phyloP scores from a whole-genome alignment of 2,329 filamentous ascomycete genomes.

The Decorospora gaudefroyi region DNA sequence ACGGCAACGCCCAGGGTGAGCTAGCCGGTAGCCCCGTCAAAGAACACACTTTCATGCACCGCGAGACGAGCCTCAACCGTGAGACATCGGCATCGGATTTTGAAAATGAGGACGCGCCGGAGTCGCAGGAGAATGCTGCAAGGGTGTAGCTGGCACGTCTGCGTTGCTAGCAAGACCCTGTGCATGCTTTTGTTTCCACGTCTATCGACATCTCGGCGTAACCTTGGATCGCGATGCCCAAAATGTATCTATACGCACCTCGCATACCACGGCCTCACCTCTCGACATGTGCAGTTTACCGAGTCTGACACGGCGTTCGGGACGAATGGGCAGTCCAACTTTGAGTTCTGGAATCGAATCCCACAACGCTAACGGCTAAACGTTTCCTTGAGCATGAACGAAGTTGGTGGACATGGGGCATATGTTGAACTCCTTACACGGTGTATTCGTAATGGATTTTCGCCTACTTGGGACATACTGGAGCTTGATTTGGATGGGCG shows the following conservation, averaged over 20 bases:
- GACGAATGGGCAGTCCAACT: conserved; percentile 7
- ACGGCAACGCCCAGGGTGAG: conserved; percentile 46
- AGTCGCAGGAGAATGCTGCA: conserved; percentile 19
- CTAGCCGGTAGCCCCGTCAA: conserved; percentile 78
- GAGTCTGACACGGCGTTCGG: conserved; percentile 25
- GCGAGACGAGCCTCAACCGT: conserved; percentile 75
- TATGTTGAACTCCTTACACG: conserved; percentile 28
- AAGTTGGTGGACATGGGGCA: neutral
- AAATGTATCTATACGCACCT: conserved; percentile 26
- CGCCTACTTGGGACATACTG: neutral
- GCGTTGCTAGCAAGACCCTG: conserved; percentile 4
- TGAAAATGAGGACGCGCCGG: conserved; percentile 41
- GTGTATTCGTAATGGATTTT: conserved; percentile 16
- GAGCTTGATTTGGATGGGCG: conserved; percentile 3
- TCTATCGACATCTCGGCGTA: conserved; percentile 10
- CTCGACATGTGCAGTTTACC: conserved; percentile 12
- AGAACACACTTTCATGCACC: conserved; percentile 84
- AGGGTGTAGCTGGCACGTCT: conserved; percentile 23
- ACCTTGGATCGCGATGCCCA: conserved; percentile 14
- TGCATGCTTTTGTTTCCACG: conserved; percentile 3
- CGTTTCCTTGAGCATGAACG: conserved; percentile 7
- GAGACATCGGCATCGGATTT: conserved; percentile 74
- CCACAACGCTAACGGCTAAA: conserved; percentile 8
- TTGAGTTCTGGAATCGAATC: conserved; percentile 5
- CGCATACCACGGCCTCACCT: conserved; percentile 22